Evolutionary conservation across 306 rosid species (phyloP).

Genomic region (Prosopis cineraria): DNA sequence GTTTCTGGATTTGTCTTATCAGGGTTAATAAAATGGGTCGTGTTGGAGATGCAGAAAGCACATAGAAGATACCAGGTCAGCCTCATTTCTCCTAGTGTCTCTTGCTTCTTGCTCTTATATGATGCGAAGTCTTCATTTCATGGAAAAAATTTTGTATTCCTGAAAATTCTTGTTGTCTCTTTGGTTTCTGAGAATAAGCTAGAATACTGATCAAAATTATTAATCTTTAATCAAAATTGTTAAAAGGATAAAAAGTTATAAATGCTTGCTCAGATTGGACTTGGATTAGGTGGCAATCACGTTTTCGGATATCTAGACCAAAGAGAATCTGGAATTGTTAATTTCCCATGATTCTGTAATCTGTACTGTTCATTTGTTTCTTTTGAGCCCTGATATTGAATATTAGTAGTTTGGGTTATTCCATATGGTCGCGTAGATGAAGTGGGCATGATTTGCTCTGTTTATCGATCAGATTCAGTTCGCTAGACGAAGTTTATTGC

Average conservation of each 20-base stretch:
- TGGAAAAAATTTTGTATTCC: constrained; percentile 5
- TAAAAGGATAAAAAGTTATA: constrained; percentile 10
- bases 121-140: background rate
- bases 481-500: constrained; percentile 9
- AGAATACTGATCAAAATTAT: background rate
- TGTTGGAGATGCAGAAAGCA: constrained; percentile 35
- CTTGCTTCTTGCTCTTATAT: constrained; percentile 16
- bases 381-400: constrained; percentile 34
- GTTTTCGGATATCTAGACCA: constrained; percentile 20
- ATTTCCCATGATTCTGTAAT: constrained; percentile 16
- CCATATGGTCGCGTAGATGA: constrained; percentile 15
- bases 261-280: constrained; percentile 35
- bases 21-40: constrained; percentile 39
- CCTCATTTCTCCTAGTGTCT: constrained; percentile 38
- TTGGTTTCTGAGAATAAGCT: constrained; percentile 22
- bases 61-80: constrained; percentile 50
- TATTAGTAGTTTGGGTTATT: constrained; percentile 27
- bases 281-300: constrained; percentile 19
- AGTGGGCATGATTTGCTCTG: constrained; percentile 31
- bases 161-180: constrained; percentile 24
- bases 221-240: constrained; percentile 3
- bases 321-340: constrained; percentile 1
- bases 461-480: constrained; percentile 24
- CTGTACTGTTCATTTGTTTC: constrained; percentile 14
- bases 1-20: constrained; percentile 39